These are phyloP conservation scores for Mycena pura DNA, from an alignment of 768 basidiomycete genomes.

Conservation along the genomic window DNA sequence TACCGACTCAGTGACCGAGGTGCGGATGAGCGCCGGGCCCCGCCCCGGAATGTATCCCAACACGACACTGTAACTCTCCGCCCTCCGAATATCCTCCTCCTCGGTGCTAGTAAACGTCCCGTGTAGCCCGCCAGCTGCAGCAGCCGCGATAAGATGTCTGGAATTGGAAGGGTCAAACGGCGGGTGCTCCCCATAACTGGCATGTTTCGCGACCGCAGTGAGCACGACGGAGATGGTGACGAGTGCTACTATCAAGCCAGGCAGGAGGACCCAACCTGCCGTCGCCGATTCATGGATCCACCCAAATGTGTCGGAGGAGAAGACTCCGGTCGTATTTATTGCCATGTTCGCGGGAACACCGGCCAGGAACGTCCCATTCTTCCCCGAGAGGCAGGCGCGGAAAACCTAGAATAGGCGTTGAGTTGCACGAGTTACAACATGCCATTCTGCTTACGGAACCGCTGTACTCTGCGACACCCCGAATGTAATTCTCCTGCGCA, in stretches of 20 bases:
- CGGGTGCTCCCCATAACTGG: background rate
- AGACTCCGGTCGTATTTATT: background rate
- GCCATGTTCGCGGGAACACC: conserved; percentile 3
- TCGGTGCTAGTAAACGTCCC: background rate
- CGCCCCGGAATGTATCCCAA: background rate
- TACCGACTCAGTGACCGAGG: too few species aligned
- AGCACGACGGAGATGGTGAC: background rate
- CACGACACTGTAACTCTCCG: background rate
- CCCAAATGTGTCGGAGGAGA: background rate
- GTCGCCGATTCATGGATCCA: background rate
- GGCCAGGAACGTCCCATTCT: background rate
- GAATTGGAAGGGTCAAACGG: background rate
- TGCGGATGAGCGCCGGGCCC: background rate
- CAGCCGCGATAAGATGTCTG: background rate
- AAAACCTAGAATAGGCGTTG: background rate
- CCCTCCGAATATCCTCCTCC: background rate
- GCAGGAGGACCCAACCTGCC: background rate
- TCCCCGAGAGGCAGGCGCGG: background rate
- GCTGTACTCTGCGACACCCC: conserved; percentile 7
- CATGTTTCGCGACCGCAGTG: background rate
- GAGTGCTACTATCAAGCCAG: background rate
- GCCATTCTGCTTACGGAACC: conserved; percentile 6
- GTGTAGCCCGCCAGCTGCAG: background rate
- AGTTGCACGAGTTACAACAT: too few species aligned
- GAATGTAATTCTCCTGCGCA: background rate